A percentile compares a stretch with the other conserved stretches of the same genome.
Conservation (phyloP, 2,329 filamentous ascomycete genomes). For the Tetracladium maxilliforme region DNA sequence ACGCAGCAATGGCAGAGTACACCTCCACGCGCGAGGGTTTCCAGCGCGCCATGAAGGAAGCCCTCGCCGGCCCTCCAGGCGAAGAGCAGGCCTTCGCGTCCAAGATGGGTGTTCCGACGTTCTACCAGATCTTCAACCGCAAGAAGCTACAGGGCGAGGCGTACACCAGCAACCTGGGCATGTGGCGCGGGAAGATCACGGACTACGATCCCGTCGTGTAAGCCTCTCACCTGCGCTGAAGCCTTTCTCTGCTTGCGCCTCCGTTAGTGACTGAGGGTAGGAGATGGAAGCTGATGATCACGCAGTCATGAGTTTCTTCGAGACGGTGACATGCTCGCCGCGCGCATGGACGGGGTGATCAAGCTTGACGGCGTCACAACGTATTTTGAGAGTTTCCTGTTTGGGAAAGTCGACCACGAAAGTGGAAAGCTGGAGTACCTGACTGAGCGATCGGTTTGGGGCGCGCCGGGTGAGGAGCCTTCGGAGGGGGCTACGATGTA, state of each 20-base stretch:
- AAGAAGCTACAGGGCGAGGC: slow-evolving; percentile 7
- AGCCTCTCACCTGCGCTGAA: slow-evolving; percentile 5
- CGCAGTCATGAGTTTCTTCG: slow-evolving; percentile 13
- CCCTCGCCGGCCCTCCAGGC: slow-evolving; percentile 7
- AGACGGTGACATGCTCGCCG: slow-evolving; percentile 14
- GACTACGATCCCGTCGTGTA: slow-evolving; percentile 14
- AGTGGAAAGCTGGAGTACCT: slow-evolving; percentile 14
- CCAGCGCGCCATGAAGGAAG: slow-evolving; percentile 11
- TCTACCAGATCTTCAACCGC: slow-evolving; percentile 12
- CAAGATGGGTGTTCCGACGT: slow-evolving; percentile 4
- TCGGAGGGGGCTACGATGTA: slow-evolving; percentile 1
- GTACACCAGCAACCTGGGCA: slow-evolving; percentile 10
- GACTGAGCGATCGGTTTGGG: slow-evolving; percentile 13
- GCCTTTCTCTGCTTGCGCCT: background rate
- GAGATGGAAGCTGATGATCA: background rate
- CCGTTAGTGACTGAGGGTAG: background rate
- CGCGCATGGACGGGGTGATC: slow-evolving; percentile 14
- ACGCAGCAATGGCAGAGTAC: slow-evolving; percentile 9
- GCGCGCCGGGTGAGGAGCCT: slow-evolving; percentile 4
- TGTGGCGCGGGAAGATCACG: slow-evolving; percentile 13
- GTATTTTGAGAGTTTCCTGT: slow-evolving; percentile 15
- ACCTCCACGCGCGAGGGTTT: slow-evolving; percentile 11
- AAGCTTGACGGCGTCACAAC: slow-evolving; percentile 11
- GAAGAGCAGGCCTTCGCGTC: slow-evolving; percentile 6
- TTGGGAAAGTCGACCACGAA: slow-evolving; percentile 11